phyloP scores from a whole-genome alignment of 2,329 filamentous ascomycete species.

The Botrytis porri region DNA sequence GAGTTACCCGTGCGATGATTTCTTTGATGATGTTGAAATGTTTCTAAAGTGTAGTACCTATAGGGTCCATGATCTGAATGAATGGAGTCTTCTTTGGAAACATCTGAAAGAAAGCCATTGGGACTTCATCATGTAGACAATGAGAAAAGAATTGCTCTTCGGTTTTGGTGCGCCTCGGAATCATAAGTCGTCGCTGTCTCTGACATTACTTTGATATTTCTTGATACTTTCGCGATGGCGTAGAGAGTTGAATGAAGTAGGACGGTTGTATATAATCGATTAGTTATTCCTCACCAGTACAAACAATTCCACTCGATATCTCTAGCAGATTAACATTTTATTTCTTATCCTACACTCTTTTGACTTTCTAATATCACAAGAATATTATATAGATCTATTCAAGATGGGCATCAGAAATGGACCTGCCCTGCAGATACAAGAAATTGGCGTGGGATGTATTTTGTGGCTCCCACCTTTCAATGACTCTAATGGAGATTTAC shows the following conservation, averaged over 20 bases:
- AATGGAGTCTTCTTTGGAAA: not conserved
- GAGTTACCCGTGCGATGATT: not conserved
- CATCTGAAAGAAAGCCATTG: not conserved
- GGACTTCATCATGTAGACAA: not conserved
- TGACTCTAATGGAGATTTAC: not conserved
- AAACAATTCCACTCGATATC: not conserved
- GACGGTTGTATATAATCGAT: not conserved
- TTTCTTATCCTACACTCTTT: not conserved
- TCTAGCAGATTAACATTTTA: not conserved
- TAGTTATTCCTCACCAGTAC: not conserved
- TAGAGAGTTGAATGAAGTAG: not conserved
- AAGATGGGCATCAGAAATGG: not conserved
- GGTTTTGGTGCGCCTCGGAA: not conserved
- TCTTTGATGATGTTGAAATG: not conserved
- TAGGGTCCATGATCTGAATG: not conserved
- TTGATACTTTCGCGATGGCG: not conserved
- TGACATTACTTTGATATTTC: not conserved
- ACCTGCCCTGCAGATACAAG: not conserved
- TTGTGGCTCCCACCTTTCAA: not conserved
- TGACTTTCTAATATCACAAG: not conserved
- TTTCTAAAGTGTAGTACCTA: not conserved
- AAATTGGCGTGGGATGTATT: not conserved
- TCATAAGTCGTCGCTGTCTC: not conserved
- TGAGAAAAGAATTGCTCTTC: not conserved
- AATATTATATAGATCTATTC: not conserved